Evolutionary conservation across 2,329 filamentous ascomycete species (phyloP).

Genomic region (Diaporthe sp.): DNA sequence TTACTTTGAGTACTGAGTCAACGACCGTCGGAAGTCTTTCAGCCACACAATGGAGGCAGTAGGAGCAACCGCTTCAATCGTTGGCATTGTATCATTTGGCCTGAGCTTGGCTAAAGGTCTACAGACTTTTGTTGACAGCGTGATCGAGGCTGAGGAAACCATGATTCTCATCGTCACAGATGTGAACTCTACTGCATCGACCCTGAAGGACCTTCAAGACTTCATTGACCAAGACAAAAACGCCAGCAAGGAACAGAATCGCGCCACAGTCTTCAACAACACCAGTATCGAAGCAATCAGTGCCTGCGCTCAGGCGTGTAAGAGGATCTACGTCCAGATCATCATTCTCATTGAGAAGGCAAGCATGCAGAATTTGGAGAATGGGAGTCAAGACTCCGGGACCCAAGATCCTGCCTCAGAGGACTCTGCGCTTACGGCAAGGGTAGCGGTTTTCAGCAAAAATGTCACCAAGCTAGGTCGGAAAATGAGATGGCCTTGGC

Average conservation of each 20-base stretch:
- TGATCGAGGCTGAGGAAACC: background rate
- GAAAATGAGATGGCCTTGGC: slow-evolving; percentile 11
- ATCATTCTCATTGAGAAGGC: slow-evolving; percentile 1
- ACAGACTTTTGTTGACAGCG: background rate
- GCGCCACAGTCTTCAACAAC: background rate
- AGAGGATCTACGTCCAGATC: slow-evolving; percentile 7
- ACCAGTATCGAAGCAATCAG: background rate
- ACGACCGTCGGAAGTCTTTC: too few species aligned
- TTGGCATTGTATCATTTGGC: background rate
- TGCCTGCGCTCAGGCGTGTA: background rate
- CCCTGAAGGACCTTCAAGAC: background rate
- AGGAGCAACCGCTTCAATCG: background rate
- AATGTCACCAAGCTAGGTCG: background rate
- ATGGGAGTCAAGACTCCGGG: background rate
- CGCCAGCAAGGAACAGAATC: background rate
- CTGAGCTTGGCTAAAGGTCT: background rate
- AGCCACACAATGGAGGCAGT: background rate
- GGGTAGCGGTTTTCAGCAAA: background rate
- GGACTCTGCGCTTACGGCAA: background rate
- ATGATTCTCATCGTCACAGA: background rate
- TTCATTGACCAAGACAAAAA: background rate
- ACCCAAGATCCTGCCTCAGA: background rate
- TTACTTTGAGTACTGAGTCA: background rate
- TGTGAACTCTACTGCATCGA: background rate
- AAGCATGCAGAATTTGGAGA: background rate